Base-by-base conservation (phyloP, 495 filamentous ascomycete genomes). In the Tuber aestivum region DNA sequence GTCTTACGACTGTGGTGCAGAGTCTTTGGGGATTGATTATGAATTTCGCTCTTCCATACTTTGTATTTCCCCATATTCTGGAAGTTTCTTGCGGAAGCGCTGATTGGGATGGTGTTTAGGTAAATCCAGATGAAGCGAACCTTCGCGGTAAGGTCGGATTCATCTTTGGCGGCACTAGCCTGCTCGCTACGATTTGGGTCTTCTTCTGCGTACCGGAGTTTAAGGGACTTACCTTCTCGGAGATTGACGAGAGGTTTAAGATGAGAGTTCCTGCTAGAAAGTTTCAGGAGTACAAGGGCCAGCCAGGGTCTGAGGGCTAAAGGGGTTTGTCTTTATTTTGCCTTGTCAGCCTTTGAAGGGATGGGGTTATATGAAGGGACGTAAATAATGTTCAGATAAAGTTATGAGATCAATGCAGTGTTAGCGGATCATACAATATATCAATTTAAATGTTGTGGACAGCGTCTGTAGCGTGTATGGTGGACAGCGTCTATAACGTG, bases 21-120 rank as follows among this genome's bases (percentile, higher is more conserved):
- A 87, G 88, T 82, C 87, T 87, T 82, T 86, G 84, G 83, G 88
- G 88, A 86, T 83, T 88, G 85, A 84, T 85, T 87, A 41, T 82
- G 84, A 70, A 85, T 81, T 76, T 87, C 84, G 79, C 86, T 87
- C 84, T 87, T 87, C 81, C 88, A 86, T 85, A 74, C 83, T 35
- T 83, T 78, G 42, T 45, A 45, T 20, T 18, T 20, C 1, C 12
- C 42, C 42, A 16, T 5, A 16, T 16, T 16, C 42, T 5, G 16
- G 18, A 45, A 45, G 20, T 45, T 20, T 3, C 42, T 45, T 20
- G 42, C 18, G 2, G 14, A 45, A 2, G 42, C 18, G 16, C 42
- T 45, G 42, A 45, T 5, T 18, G 42, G 20, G 42, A 45, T 45
- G 42, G 42, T 45, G 18, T 5, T 20, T 45, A 45, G 42, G 16